phyloP scores from a whole-genome alignment of 1,284 basidiomycete genomes.

The Marasmius sp. region DNA sequence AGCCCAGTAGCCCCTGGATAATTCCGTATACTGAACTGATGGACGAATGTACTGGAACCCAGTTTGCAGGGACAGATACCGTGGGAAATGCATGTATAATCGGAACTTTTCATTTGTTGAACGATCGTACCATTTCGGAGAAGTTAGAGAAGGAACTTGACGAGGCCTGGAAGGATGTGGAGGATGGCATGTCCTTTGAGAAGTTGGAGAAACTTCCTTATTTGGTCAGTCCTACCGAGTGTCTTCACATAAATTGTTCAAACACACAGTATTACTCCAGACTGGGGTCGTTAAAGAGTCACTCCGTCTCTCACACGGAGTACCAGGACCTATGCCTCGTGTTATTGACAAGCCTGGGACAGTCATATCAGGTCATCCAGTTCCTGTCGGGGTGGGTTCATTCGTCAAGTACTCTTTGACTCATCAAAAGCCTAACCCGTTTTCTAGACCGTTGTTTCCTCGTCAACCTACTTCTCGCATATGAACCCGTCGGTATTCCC shows the following conservation, averaged over 20 bases:
- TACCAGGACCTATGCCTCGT: conserved; percentile 7
- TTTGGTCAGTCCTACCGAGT: conserved; percentile 7
- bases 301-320: conserved; percentile 8
- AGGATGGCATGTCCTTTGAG: neutral
- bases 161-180: conserved; percentile 17
- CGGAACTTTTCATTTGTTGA: conserved; percentile 13
- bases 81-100: conserved; percentile 11
- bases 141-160: conserved; percentile 11
- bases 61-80: conserved; percentile 11
- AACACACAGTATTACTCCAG: neutral
- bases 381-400: conserved; percentile 7
- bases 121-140: neutral
- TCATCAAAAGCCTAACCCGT: neutral
- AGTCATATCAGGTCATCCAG: conserved; percentile 2
- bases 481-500: conserved; percentile 6
- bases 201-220: conserved; percentile 18
- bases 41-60: conserved; percentile 12
- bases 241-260: neutral
- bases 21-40: conserved; percentile 5
- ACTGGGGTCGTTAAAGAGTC: conserved; percentile 12
- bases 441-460: conserved; percentile 7
- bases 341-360: neutral
- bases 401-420: neutral
- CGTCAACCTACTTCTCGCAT: conserved; percentile 4
- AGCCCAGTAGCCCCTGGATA: neutral